Evolutionary conservation across 768 basidiomycete species (phyloP), one percentile per base, ranked within the genome.

Genomic region (Dentipellis sp.): DNA sequence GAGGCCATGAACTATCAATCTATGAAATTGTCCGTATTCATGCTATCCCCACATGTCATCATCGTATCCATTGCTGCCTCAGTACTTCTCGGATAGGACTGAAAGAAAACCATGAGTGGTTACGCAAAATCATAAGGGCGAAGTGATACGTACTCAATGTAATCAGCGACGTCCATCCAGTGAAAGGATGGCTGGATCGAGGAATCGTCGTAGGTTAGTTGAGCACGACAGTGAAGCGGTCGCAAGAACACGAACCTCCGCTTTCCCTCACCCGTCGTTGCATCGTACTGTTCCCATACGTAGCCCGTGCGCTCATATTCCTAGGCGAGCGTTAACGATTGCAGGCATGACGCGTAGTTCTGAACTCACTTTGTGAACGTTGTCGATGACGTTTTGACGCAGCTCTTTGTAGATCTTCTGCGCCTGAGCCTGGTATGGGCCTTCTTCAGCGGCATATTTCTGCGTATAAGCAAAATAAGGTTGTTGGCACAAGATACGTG

Each of bases 261-360:
- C 66, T 77, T 77, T 1, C 94, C 94, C 67, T 91, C 80, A 16
- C 94, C 94, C 14, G 82, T 89, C 3, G 75, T 68, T 1, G 92
- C 74, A 68, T 97, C 87, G 67, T 97, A 98, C 69, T 97, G 95
- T 70, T 98, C 94, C 94, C 94, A 98, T 14, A 92, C 91, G 67
- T 92, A 95, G 3, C 93, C 94, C 3, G 94, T 97, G 29, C 88
- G 80, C 65, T 91, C 77, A 67, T 92, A 97, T 71, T 97, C 92
- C 91, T 94, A 62, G 12, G 51, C 29, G 50, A 45, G 9, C 48
- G 16, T 29, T 4, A 22, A 23, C 23, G 22, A 16, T 50, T 14
- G 40, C 38, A 49, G 53, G 56, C 34, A 46, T 21, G 56, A n/a
- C 11, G 37, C 36, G 21, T 10, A 21, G 21, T 51, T 54, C 16